Conservation (phyloP, 805 yeast genomes). For the Zygosaccharomyces lentus region DNA sequence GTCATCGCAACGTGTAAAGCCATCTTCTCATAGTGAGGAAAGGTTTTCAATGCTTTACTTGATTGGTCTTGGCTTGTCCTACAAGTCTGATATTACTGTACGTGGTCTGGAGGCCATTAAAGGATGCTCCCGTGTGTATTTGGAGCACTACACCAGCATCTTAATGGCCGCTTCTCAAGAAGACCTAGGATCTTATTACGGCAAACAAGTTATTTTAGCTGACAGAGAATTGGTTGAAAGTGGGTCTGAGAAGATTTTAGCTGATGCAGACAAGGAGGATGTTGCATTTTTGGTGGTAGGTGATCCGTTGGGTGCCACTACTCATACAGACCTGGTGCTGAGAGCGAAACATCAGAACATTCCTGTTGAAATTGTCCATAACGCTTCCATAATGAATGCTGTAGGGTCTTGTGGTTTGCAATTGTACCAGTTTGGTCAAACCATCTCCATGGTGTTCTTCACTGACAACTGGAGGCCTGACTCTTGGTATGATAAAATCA, state of each 20-base stretch:
- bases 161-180: conserved; percentile 84
- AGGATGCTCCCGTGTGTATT: conserved; percentile 81
- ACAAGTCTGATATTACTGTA: conserved; percentile 86
- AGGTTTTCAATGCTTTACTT: conserved; percentile 67
- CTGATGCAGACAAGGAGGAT: conserved; percentile 72
- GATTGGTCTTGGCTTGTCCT: conserved; percentile 87
- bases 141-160: conserved; percentile 94
- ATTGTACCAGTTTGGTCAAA: conserved; percentile 91
- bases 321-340: conserved; percentile 90
- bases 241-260: conserved; percentile 79
- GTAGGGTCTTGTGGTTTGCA: conserved; percentile 98
- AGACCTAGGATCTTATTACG: conserved; percentile 77
- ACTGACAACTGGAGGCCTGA: conserved; percentile 96
- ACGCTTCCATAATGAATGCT: conserved; percentile 97
- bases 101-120: conserved; percentile 85
- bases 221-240: conserved; percentile 93
- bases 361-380: conserved; percentile 77
- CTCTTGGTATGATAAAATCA: conserved; percentile 81
- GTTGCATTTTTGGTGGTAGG: conserved; percentile 95
- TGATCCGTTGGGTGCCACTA: conserved; percentile 97
- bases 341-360: conserved; percentile 85
- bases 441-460: conserved; percentile 94
- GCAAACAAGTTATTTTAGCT: conserved; percentile 78
- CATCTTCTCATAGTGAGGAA: background rate
- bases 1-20: conserved; percentile 6